Percentiles rank a stretch among this genome's conserved stretches.
Conservation (phyloP, 2,329 filamentous ascomycete species). For the Furcasterigmium sp. region DNA sequence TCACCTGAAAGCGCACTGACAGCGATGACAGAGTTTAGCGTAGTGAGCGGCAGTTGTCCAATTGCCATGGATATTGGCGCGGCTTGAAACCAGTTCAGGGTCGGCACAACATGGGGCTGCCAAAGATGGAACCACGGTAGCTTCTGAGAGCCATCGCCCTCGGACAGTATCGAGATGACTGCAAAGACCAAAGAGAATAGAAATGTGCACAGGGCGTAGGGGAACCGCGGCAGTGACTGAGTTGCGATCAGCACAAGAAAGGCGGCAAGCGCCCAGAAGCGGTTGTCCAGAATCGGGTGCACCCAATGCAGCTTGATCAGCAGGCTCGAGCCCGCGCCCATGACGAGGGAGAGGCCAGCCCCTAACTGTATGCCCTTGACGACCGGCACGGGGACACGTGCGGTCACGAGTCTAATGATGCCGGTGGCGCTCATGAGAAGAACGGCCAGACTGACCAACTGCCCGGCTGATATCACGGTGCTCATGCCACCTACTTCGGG, state of each 20-base stretch:
- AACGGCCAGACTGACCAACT: slow-evolving; percentile 67
- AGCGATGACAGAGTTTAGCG: slow-evolving; percentile 87
- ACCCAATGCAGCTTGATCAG: slow-evolving; percentile 66
- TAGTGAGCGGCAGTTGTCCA: slow-evolving; percentile 85
- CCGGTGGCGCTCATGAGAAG: slow-evolving; percentile 75
- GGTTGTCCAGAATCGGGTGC: slow-evolving; percentile 67
- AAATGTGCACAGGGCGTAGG: slow-evolving; percentile 74
- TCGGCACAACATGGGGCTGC: slow-evolving; percentile 45
- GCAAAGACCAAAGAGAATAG: slow-evolving; percentile 63
- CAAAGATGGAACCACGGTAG: slow-evolving; percentile 55
- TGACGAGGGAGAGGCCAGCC: slow-evolving; percentile 76
- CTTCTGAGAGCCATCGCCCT: slow-evolving; percentile 14
- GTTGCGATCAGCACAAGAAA: slow-evolving; percentile 68
- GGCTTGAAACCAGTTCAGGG: slow-evolving; percentile 37
- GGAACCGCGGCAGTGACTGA: slow-evolving; percentile 59
- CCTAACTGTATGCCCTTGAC: slow-evolving; percentile 95
- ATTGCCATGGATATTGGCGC: slow-evolving; percentile 54
- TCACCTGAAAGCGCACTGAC: slow-evolving; percentile 75
- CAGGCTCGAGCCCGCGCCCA: slow-evolving; percentile 68
- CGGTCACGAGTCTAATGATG: slow-evolving; percentile 66
- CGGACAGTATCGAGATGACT: slow-evolving; percentile 28
- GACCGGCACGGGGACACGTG: slow-evolving; percentile 76
- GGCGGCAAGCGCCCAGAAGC: slow-evolving; percentile 68
- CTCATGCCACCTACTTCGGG: slow-evolving; percentile 41
- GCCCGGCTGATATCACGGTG: slow-evolving; percentile 75